A percentile compares a stretch with the other conserved stretches of the same genome.
Conservation (phyloP, 78 protist genomes). For the Isochrysis galbana region DNA sequence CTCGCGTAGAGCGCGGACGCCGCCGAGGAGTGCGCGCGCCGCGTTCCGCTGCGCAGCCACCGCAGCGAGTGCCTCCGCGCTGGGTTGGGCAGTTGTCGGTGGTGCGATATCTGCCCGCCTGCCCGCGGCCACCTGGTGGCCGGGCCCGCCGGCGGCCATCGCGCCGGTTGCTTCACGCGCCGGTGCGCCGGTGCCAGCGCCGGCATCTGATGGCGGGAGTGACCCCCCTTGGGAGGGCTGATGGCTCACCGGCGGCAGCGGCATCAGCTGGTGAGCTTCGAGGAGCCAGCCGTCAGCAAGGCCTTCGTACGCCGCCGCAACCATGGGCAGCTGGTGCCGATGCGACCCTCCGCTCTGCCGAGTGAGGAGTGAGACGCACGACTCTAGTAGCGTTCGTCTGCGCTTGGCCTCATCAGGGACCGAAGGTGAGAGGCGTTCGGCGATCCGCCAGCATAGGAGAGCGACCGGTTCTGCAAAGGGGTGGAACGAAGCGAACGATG, state of each 20-base stretch:
- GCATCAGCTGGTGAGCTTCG: background rate
- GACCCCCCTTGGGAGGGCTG: too few species aligned
- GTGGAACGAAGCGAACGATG: too few species aligned
- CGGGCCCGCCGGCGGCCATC: too few species aligned
- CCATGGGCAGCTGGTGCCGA: background rate
- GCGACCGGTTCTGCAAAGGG: slow-evolving; percentile 2
- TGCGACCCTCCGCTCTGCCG: background rate
- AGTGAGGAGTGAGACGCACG: background rate
- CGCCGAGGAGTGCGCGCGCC: background rate
- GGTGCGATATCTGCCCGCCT: too few species aligned
- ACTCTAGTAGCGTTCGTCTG: background rate
- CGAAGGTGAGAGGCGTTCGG: background rate
- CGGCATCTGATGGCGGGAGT: too few species aligned
- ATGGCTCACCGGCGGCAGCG: background rate
- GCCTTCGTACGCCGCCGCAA: background rate
- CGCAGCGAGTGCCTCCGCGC: background rate
- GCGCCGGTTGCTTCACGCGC: too few species aligned
- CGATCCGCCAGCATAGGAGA: background rate
- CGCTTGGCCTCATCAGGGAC: background rate
- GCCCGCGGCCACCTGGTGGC: too few species aligned
- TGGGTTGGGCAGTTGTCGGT: too few species aligned
- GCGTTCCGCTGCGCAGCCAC: background rate
- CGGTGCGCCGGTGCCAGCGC: too few species aligned
- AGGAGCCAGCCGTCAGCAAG: background rate
- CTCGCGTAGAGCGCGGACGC: background rate